phyloP scores from a whole-genome alignment of 257 asterid genomes.

The Cinchona pubescens region DNA sequence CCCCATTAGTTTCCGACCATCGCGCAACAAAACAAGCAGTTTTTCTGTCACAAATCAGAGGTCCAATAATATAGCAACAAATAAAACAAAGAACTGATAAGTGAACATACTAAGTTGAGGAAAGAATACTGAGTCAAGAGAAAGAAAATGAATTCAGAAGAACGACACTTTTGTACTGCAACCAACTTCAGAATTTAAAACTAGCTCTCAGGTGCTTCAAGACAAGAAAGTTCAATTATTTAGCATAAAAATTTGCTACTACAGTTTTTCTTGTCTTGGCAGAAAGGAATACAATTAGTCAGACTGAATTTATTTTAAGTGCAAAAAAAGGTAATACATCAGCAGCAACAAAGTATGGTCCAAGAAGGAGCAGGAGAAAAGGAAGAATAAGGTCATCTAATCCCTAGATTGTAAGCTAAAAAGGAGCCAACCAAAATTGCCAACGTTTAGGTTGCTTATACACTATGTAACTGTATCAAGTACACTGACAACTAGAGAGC shows the following conservation, averaged over 20 bases:
- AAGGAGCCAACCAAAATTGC: neutral
- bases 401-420: neutral
- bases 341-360: neutral
- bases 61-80: neutral
- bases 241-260: neutral
- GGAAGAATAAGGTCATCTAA: neutral
- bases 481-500: neutral
- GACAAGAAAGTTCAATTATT: neutral
- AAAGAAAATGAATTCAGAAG: neutral
- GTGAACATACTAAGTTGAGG: no score
- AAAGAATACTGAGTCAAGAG: neutral
- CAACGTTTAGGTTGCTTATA: neutral
- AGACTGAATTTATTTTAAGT: neutral
- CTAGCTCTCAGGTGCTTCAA: neutral
- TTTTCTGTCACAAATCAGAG: constrained; percentile 31
- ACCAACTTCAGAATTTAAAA: neutral
- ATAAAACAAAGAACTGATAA: neutral
- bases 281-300: neutral
- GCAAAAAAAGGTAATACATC: neutral
- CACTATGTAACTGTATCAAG: neutral
- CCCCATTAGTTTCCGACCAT: constrained; percentile 49
- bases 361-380: neutral
- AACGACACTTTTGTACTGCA: neutral
- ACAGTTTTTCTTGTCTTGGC: neutral
- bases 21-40: constrained; percentile 47